Conservation (phyloP, 495 filamentous ascomycete genomes). For the Penicillium cosmopolitanum region DNA sequence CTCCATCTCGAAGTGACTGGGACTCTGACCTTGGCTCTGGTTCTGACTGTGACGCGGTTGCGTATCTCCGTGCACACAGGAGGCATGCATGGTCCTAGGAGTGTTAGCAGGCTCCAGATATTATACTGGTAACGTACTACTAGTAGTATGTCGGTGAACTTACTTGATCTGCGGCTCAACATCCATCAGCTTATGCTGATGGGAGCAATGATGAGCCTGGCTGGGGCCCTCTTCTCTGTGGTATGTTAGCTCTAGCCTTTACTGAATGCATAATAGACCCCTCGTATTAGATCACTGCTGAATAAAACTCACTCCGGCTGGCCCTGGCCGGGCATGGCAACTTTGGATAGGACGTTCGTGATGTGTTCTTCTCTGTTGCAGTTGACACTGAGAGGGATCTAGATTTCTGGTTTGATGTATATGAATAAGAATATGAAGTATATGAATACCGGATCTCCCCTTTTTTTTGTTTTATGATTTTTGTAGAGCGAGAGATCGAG, state of each 20-base stretch:
- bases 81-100: constrained; percentile 11
- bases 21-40: neutral
- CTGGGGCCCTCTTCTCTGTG: neutral
- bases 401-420: constrained; percentile 1
- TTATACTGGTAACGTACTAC: too few relatives aligned
- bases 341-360: neutral
- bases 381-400: neutral
- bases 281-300: neutral
- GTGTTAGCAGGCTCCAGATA: too few relatives aligned
- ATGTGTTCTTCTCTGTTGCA: constrained; percentile 3
- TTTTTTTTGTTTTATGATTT: constrained; percentile 4
- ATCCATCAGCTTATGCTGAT: neutral
- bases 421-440: neutral
- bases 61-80: constrained; percentile 2
- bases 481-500: neutral
- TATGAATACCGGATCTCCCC: neutral
- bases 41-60: neutral
- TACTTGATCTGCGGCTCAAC: neutral
- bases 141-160: neutral
- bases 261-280: neutral
- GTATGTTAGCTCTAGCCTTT: neutral
- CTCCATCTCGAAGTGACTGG: neutral
- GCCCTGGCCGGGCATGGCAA: neutral
- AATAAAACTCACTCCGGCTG: neutral
- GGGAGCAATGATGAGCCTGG: neutral